Base-by-base conservation (phyloP, 352 stramenopile genomes). In the Phytopythium aichiense region DNA sequence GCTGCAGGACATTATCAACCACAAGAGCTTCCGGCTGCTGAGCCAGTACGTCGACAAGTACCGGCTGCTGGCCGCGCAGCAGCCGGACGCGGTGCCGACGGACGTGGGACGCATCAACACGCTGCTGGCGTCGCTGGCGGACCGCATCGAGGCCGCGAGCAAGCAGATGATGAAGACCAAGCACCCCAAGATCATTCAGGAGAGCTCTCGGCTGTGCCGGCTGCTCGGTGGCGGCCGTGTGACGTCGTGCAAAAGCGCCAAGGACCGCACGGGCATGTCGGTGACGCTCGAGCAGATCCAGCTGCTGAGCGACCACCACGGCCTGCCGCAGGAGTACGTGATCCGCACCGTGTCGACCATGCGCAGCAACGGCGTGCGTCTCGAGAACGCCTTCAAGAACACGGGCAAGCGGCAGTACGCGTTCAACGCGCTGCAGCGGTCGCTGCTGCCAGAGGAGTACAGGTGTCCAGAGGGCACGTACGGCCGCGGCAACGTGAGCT, bases 241-340 rank as follows among this genome's bases (percentile, higher is more conserved):
- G 35, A 96, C 96, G 4, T 98, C 96, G 57, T 98, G 96, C 77
- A 98, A 98, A 69, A 96, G 79, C 67, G 95, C 94, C 11, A 99
- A 98, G 67, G 94, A 99, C 76, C 89, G 96, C 56, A 98, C 96
- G 20, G 86, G 89, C 28, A 99, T 99, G 96, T 94, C 95, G 28
- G 86, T 98, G 38, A 98, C 94, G 20, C 90, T 98, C 37, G 96
- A 98, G 70, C 88, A 98, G 64, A 77, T 84, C 37, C 76, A 79
- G 16, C 55, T 92, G 16, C 64, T 92, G 42, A 73, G 67, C 49
- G 76, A 87, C 16, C 72, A 88, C 59, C 81, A 92, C 56, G 77
- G 74, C 0, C 59, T 92, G 20, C 75, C 82, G 0, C 66, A 77
- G 37, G 77, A 91, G 45, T 81, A 78, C 48, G 66, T 79, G 11